Conservation (phyloP, 2,329 filamentous ascomycete genomes). For the Diaporthe nobilis region DNA sequence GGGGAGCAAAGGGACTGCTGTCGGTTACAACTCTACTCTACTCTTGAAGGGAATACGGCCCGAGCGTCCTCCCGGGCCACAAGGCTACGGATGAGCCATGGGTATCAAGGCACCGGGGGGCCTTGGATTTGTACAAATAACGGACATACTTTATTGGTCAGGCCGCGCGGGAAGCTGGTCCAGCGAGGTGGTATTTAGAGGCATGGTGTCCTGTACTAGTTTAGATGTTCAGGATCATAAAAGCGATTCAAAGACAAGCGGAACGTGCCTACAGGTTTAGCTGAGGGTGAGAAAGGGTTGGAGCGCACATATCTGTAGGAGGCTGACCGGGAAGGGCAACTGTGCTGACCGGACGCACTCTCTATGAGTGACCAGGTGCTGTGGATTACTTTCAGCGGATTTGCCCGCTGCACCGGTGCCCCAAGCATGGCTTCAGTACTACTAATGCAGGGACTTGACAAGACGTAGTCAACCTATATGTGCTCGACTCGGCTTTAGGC, state of each 20-base stretch:
- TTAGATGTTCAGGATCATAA: slow-evolving; percentile 26
- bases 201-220: slow-evolving; percentile 10
- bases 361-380: too few species aligned
- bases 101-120: not conserved
- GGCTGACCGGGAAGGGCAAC: not conserved
- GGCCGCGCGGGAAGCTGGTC: slow-evolving; percentile 27
- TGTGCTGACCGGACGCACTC: not conserved
- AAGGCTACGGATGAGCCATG: not conserved
- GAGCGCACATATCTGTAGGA: not conserved
- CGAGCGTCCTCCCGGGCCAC: not conserved
- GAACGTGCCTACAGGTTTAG: not conserved
- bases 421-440: not conserved
- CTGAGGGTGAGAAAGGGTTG: not conserved
- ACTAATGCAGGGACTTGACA: not conserved
- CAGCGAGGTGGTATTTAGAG: slow-evolving; percentile 14
- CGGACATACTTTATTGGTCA: slow-evolving; percentile 1
- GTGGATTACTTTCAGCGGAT: not conserved
- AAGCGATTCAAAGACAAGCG: slow-evolving; percentile 25
- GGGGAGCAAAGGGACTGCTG: not conserved
- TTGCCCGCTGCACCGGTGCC: not conserved
- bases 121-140: slow-evolving; percentile 18
- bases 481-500: not conserved
- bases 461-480: not conserved
- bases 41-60: slow-evolving; percentile 18
- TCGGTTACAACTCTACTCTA: slow-evolving; percentile 36